phyloP scores from a whole-genome alignment of 208 protist genomes.

The Zelonia costaricensis region DNA sequence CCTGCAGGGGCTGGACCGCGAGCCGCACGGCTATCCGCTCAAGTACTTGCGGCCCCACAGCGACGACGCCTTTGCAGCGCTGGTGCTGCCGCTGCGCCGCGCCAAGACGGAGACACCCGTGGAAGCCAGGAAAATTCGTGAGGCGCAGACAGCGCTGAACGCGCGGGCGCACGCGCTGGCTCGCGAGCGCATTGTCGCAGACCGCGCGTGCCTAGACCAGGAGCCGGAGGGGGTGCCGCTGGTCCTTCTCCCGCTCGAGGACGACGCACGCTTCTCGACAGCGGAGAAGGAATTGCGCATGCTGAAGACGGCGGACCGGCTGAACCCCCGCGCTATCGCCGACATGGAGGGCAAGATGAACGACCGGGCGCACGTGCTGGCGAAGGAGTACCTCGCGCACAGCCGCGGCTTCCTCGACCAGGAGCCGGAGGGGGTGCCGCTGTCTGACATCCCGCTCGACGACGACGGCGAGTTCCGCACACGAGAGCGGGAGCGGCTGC shows the following conservation, averaged over 20 bases:
- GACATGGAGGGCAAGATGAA: constrained; percentile 52
- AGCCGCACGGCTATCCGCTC: constrained; percentile 64
- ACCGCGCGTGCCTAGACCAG: constrained; percentile 63
- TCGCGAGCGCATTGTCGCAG: constrained; percentile 42
- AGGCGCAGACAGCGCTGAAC: constrained; percentile 56
- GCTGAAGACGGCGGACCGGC: constrained; percentile 35
- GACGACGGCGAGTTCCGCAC: constrained; percentile 44
- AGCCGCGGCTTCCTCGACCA: constrained; percentile 67
- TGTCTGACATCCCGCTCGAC: constrained; percentile 63
- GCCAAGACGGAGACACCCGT: constrained; percentile 33
- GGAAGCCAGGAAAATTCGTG: constrained; percentile 31
- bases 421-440: constrained; percentile 66
- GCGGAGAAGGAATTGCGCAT: constrained; percentile 66
- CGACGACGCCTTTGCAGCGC: constrained; percentile 49
- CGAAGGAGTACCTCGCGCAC: constrained; percentile 44
- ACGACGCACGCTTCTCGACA: constrained; percentile 52
- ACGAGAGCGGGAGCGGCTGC: constrained; percentile 44
- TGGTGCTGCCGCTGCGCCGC: constrained; percentile 42
- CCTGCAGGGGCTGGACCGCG: constrained; percentile 49
- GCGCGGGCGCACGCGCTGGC: constrained; percentile 58
- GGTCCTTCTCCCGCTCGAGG: constrained; percentile 54
- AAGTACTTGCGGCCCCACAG: constrained; percentile 48
- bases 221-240: constrained; percentile 66
- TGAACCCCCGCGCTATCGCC: constrained; percentile 30
- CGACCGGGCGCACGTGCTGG: constrained; percentile 55